Evolutionary conservation across 1,284 basidiomycete genomes (phyloP), one percentile per base, ranked within the genome.

Genomic region (Vanrija humicola): DNA sequence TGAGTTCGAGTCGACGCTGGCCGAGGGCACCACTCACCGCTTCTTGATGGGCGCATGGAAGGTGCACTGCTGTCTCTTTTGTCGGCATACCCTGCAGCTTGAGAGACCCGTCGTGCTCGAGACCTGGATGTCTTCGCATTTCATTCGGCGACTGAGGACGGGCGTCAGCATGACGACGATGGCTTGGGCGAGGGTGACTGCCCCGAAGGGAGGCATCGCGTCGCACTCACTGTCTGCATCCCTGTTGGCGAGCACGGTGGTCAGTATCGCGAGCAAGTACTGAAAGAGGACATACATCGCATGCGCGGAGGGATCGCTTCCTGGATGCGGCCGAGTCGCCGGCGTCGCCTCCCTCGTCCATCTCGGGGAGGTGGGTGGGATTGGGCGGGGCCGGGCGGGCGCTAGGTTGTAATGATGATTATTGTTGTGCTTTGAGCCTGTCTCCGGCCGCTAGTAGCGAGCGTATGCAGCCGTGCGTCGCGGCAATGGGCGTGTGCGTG

Each of bases 41-140:
- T 67, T 67, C 25, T 61, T 54, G 1, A 66, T 61, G 3, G 65
- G 65, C 6, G 60, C 57, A 5, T 58, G 56, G 42, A 66, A 69
- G 12, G 51, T 59, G 52, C 67, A 69, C 25, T 55, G 48, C 42
- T 61, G 56, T 14, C 53, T 52, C 28, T 53, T 53, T 34, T 69
- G 63, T 16, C 64, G 54, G 52, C 67, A 69, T 21, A 59, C 55
- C n/a, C 54, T 56, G 51, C 65, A 67, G 6, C 52, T 47, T 16
- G 44, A 52, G 12, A 29, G 38, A 16, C 46, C 54, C 19, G 43
- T 49, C 7, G 38, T n/a, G 9, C 38, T 29, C 10, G 52, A 48
- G 1, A 45, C 49, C 38, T 55, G 50, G 15, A 61, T 40, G 34
- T 62, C 60, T 29, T 67, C 63, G 50, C 65, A 67, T 58, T 64